These are phyloP conservation scores for Suillus cothurnatus DNA, from an alignment of 768 basidiomycete genomes.

Conservation along the genomic window DNA sequence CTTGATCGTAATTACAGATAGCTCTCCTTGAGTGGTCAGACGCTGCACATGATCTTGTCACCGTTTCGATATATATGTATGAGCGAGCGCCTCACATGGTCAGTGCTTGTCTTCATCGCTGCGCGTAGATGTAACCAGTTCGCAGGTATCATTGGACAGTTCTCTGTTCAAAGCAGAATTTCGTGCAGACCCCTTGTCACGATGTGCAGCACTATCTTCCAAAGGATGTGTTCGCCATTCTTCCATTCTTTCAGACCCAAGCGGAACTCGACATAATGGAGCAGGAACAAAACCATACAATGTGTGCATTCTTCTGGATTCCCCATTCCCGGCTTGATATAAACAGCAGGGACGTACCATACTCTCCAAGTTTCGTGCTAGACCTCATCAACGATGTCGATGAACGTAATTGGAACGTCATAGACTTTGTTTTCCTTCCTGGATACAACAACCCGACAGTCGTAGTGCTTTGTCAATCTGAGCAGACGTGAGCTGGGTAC, in stretches of 20 bases:
- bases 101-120: too few species aligned
- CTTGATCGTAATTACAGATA: too few species aligned
- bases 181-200: conserved; percentile 80
- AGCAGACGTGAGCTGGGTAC: conserved; percentile 93
- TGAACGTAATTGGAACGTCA: conserved; percentile 76
- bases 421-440: conserved; percentile 88
- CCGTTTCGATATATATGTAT: too few species aligned
- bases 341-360: conserved; percentile 76
- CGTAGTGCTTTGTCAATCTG: conserved; percentile 83
- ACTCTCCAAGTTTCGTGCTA: conserved; percentile 90
- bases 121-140: too few species aligned
- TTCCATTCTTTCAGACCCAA: conserved; percentile 88
- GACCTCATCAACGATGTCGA: conserved; percentile 78
- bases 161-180: conserved; percentile 62
- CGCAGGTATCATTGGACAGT: conserved; percentile 64
- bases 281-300: conserved; percentile 60
- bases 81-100: too few species aligned
- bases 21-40: too few species aligned
- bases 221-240: conserved; percentile 85
- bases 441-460: conserved; percentile 96
- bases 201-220: conserved; percentile 90
- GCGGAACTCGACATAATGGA: conserved; percentile 80
- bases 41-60: too few species aligned
- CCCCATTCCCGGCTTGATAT: background rate
- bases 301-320: conserved; percentile 37